Evolutionary conservation across 75 land plant genomes (phyloP).

Genomic region (Picea sitchensis): DNA sequence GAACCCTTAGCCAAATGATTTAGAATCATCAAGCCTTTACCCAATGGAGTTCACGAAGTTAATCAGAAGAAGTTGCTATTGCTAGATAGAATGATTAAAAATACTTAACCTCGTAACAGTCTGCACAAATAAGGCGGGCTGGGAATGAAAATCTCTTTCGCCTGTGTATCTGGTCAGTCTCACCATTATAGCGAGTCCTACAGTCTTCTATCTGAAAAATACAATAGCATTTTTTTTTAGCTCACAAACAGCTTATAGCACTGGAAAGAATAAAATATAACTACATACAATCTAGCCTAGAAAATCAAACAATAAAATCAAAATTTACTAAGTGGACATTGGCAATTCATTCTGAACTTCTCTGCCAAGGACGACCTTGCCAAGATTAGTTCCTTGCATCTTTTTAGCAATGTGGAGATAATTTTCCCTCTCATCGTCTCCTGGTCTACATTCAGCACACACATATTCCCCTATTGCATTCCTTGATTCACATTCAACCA

Average conservation of each 20-base stretch:
- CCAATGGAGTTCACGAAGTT: neutral
- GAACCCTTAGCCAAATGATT: too few relatives aligned
- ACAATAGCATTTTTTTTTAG: neutral
- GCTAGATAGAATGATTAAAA: neutral
- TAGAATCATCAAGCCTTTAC: neutral
- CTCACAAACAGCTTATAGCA: neutral
- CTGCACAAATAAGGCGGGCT: conserved; percentile 87
- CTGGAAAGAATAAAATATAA: neutral
- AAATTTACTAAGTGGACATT: too few relatives aligned
- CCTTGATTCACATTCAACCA: too few relatives aligned
- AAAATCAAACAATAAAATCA: neutral
- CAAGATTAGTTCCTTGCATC: too few relatives aligned
- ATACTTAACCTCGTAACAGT: conserved; percentile 69
- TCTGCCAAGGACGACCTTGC: too few relatives aligned
- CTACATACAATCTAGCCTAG: too few relatives aligned
- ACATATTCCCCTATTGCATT: neutral
- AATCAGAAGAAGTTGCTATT: neutral
- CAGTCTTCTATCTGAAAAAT: conserved; percentile 84
- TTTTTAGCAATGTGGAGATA: too few relatives aligned
- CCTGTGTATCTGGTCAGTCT: conserved; percentile 66
- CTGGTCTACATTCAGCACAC: too few relatives aligned
- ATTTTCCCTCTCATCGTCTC: too few relatives aligned
- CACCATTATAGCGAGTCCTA: conserved; percentile 90
- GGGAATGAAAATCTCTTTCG: conserved; percentile 77
- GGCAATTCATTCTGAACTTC: too few relatives aligned